A percentile compares a stretch with the other conserved stretches of the same genome.
Evolutionary conservation across 2,329 filamentous ascomycete genomes (phyloP).

Genomic region (Penicillium sp.): DNA sequence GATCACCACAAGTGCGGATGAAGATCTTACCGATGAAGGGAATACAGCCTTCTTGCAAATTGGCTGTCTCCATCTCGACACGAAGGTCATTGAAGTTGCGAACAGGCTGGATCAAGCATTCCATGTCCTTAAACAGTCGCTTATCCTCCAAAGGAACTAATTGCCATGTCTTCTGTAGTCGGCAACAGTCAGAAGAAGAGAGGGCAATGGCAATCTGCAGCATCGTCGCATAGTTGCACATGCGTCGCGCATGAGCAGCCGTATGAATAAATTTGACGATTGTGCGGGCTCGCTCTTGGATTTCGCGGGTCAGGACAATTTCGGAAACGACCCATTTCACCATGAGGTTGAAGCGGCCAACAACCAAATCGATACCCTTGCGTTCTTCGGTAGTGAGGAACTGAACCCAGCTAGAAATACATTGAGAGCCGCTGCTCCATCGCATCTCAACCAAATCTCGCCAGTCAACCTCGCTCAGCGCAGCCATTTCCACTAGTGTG

Average conservation of each 20-base stretch:
- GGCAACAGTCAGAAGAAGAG: constrained; percentile 58
- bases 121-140: constrained; percentile 58
- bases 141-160: constrained; percentile 56
- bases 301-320: constrained; percentile 58
- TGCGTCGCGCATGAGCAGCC: constrained; percentile 56
- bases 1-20: not conserved
- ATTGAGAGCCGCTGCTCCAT: constrained; percentile 58
- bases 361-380: constrained; percentile 63
- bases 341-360: constrained; percentile 66
- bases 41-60: constrained; percentile 62
- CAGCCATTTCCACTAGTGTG: constrained; percentile 65
- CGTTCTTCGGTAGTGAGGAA: constrained; percentile 57
- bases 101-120: constrained; percentile 61
- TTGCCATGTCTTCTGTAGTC: constrained; percentile 60
- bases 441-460: constrained; percentile 64
- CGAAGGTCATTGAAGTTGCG: constrained; percentile 65
- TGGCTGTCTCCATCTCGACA: constrained; percentile 63
- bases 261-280: constrained; percentile 66
- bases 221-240: constrained; percentile 67
- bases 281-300: constrained; percentile 59
- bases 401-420: constrained; percentile 60
- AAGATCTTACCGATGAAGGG: constrained; percentile 59
- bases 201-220: constrained; percentile 65
- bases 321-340: constrained; percentile 67
- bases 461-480: constrained; percentile 66